Conservation (phyloP, 345 rosid species). For the Corchorus olitorius region DNA sequence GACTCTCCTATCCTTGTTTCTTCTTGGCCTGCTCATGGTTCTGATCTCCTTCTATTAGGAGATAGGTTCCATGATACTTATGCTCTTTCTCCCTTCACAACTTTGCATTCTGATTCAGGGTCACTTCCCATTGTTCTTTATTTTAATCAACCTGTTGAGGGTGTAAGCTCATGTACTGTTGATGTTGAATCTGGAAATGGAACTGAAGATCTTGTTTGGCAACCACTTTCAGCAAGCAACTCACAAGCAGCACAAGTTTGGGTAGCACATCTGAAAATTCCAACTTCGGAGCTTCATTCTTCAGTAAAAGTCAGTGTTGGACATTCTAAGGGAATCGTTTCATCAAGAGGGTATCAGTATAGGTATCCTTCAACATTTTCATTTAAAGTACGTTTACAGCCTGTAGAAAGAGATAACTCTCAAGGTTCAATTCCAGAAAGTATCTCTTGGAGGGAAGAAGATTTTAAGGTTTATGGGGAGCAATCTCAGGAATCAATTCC, state of each 20-base stretch:
- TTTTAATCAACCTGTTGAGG: slow-evolving; percentile 76
- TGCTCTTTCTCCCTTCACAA: slow-evolving; percentile 35
- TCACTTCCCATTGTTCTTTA: slow-evolving; percentile 69
- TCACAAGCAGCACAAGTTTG: slow-evolving; percentile 56
- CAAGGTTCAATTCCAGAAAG: slow-evolving; percentile 33
- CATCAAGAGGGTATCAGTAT: slow-evolving; percentile 57
- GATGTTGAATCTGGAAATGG: slow-evolving; percentile 38
- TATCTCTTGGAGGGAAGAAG: slow-evolving; percentile 64
- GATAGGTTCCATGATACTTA: slow-evolving; percentile 33
- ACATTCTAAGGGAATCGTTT: slow-evolving; percentile 61
- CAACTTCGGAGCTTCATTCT: slow-evolving; percentile 28
- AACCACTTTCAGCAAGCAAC: slow-evolving; percentile 49
- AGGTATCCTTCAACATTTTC: slow-evolving; percentile 40
- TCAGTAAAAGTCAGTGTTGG: slow-evolving; percentile 65
- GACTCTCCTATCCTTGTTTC: slow-evolving; percentile 68
- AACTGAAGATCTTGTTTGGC: slow-evolving; percentile 58
- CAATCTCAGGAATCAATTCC: slow-evolving; percentile 41
- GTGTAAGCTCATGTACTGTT: slow-evolving; percentile 66
- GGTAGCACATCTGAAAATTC: slow-evolving; percentile 56
- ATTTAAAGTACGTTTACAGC: slow-evolving; percentile 46
- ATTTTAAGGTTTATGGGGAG: slow-evolving; percentile 40
- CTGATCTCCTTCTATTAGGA: slow-evolving; percentile 43
- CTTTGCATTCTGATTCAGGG: slow-evolving; percentile 38
- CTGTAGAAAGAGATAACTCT: slow-evolving; percentile 28
- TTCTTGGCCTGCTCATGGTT: slow-evolving; percentile 83